Evolutionary conservation across 495 filamentous ascomycete genomes (phyloP).

Genomic region (Talaromyces proteolyticus): DNA sequence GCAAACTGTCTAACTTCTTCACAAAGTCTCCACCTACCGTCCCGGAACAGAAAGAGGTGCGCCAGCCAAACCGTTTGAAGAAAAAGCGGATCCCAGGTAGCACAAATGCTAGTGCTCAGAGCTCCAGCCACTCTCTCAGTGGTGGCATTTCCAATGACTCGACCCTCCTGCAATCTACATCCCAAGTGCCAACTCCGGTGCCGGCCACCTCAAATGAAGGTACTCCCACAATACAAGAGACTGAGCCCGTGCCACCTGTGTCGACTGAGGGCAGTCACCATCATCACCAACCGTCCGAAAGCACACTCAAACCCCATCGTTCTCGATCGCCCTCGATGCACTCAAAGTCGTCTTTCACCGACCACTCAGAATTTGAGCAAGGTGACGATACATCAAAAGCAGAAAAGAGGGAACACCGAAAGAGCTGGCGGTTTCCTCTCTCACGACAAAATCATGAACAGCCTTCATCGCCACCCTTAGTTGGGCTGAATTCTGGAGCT

Average conservation of each 20-base stretch:
- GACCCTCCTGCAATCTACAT: slow-evolving; percentile 16
- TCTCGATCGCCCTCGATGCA: slow-evolving; percentile 67
- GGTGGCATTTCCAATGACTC: slow-evolving; percentile 25
- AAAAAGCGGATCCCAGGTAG: slow-evolving; percentile 75
- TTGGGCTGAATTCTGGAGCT: slow-evolving; percentile 57
- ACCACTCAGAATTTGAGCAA: slow-evolving; percentile 70
- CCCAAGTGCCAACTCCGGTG: slow-evolving; percentile 4
- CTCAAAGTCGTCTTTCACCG: slow-evolving; percentile 68
- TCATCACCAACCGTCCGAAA: slow-evolving; percentile 27
- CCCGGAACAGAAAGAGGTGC: slow-evolving; percentile 50
- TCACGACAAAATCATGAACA: slow-evolving; percentile 52
- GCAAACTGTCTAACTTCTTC: slow-evolving; percentile 64
- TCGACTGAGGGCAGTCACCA: slow-evolving; percentile 12
- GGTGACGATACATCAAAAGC: slow-evolving; percentile 53
- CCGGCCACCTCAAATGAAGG: slow-evolving; percentile 1
- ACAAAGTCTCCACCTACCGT: slow-evolving; percentile 51
- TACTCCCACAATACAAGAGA: background rate
- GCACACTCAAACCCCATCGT: slow-evolving; percentile 51
- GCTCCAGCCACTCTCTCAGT: slow-evolving; percentile 69
- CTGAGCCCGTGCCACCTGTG: slow-evolving; percentile 1
- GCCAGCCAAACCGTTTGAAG: slow-evolving; percentile 76
- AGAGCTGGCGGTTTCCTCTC: slow-evolving; percentile 65
- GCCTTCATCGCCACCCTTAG: slow-evolving; percentile 41
- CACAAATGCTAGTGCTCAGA: slow-evolving; percentile 76
- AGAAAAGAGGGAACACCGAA: slow-evolving; percentile 56